Evolutionary conservation across 768 basidiomycete species (phyloP), one percentile per base, ranked within the genome.

Genomic region (Mycena capillaripes): DNA sequence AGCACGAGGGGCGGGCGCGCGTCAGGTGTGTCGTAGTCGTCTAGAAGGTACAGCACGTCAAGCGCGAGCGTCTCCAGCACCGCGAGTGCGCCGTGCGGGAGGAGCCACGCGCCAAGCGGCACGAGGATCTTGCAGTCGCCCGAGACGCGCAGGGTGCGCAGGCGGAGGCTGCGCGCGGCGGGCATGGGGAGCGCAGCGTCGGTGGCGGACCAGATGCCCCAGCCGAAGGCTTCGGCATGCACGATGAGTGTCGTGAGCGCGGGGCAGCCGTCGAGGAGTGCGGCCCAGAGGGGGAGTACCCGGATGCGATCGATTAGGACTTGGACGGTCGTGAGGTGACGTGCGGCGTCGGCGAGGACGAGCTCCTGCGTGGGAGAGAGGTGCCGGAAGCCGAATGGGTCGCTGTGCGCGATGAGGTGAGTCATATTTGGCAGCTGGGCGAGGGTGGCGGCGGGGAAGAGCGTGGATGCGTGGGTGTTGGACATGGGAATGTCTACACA

Each of bases 311-410:
- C 50, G 30, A 59, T 44, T 36, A 67, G 10, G 27, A 72, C 19
- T 7, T 68, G 27, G 3, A 75, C 66, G 11, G 42, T 53, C 23
- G 60, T 71, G 34, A 75, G 61, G 30, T 36, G 55, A 14, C 50
- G 46, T 2, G 50, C 11, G 1, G 55, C 61, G 12, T 36, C 46
- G 7, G 52, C 50, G 17, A 75, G 66, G 10, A 56, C 12, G 12
- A 11, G 14, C 21, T 52, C n/a, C 17, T 71, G 16, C 2, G 40
- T 10, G 17, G 46, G 21, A 1, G 69, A 68, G 16, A 75, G 73
- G 7, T 71, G 69, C 1, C 73, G 70, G 38, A 71, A 68, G 27
- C 44, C 73, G 36, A 75, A 71, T 0, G 73, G 73, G 36, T 75
- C 70, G 29, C 66, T 17, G 62, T 75, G 73, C 17, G 66, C 17